Percentiles rank a stretch among this genome's conserved stretches.
phyloP scores from a whole-genome alignment of 1,139 yeast genomes.

The Geotrichum europaeum region DNA sequence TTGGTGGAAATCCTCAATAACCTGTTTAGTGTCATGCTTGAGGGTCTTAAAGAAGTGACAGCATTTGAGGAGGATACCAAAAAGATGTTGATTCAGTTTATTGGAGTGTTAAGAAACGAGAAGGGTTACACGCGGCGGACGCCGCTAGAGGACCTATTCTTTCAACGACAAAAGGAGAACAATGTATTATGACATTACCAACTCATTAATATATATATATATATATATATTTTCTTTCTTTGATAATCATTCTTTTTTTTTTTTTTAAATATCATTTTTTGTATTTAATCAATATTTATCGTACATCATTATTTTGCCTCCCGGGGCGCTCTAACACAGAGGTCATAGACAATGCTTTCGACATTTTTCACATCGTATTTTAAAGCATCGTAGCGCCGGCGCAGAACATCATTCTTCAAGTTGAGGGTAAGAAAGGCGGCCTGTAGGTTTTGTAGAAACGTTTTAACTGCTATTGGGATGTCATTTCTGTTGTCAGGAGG shows the following conservation, averaged over 20 bases:
- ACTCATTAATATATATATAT: neutral
- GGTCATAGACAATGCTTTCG: slow-evolving; percentile 34
- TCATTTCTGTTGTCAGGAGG: slow-evolving; percentile 1
- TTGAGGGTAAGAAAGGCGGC: slow-evolving; percentile 31
- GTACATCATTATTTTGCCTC: neutral
- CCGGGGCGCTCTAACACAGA: slow-evolving; percentile 24
- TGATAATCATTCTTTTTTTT: neutral
- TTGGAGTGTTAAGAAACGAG: slow-evolving; percentile 26
- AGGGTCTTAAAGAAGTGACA: slow-evolving; percentile 10
- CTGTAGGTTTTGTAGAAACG: slow-evolving; percentile 31
- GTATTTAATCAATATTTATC: neutral
- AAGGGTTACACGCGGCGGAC: slow-evolving; percentile 24
- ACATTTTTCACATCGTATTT: slow-evolving; percentile 36
- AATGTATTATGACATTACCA: slow-evolving; percentile 6
- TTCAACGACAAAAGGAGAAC: slow-evolving; percentile 13
- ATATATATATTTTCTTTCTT: neutral
- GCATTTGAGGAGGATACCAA: slow-evolving; percentile 25
- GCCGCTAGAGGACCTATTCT: slow-evolving; percentile 22
- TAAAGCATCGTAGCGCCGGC: slow-evolving; percentile 32
- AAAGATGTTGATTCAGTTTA: slow-evolving; percentile 26
- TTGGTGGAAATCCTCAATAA: slow-evolving; percentile 20
- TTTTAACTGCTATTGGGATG: slow-evolving; percentile 19
- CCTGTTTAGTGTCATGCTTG: neutral
- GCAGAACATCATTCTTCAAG: slow-evolving; percentile 32
- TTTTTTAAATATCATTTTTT: neutral